Conservation (phyloP, 306 rosid species). For the Cucurbita ficifolia region DNA sequence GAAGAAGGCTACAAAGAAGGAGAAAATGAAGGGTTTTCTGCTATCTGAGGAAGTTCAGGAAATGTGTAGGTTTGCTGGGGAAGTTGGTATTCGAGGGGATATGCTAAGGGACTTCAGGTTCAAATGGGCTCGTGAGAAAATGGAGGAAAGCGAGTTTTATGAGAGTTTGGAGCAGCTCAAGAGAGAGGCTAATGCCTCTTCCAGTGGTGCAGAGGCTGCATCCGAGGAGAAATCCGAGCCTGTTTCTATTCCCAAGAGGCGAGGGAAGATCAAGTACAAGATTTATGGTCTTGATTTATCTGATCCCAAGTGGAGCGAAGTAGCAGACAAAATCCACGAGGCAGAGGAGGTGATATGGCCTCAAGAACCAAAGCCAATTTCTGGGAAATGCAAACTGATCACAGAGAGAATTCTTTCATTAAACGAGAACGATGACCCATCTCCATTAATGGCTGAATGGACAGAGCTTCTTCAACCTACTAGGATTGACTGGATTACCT, state of each 20-base stretch:
- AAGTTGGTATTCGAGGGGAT: constrained; percentile 71
- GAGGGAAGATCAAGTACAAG: constrained; percentile 56
- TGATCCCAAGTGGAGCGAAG: constrained; percentile 65
- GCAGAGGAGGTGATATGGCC: constrained; percentile 49
- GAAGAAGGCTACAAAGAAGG: constrained; percentile 61
- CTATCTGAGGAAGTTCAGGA: constrained; percentile 65
- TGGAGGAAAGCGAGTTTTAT: constrained; percentile 73
- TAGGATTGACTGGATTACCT: constrained; percentile 56
- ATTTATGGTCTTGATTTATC: constrained; percentile 84
- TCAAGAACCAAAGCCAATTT: constrained; percentile 46
- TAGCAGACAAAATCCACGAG: constrained; percentile 61
- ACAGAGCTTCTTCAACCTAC: constrained; percentile 58
- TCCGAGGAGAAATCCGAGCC: constrained; percentile 21
- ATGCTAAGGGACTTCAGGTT: constrained; percentile 77
- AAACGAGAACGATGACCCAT: constrained; percentile 34
- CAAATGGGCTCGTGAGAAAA: constrained; percentile 85
- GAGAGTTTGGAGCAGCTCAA: constrained; percentile 41
- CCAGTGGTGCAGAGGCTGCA: constrained; percentile 10
- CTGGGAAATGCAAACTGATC: constrained; percentile 55
- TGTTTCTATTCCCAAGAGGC: constrained; percentile 70
- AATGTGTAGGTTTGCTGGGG: constrained; percentile 83
- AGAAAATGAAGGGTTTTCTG: constrained; percentile 64
- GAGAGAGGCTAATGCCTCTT: constrained; percentile 18
- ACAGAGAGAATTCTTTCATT: constrained; percentile 35
- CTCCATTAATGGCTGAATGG: constrained; percentile 58